Conservation (phyloP, 306 rosid genomes). For the Hippophae gyantsensis region DNA sequence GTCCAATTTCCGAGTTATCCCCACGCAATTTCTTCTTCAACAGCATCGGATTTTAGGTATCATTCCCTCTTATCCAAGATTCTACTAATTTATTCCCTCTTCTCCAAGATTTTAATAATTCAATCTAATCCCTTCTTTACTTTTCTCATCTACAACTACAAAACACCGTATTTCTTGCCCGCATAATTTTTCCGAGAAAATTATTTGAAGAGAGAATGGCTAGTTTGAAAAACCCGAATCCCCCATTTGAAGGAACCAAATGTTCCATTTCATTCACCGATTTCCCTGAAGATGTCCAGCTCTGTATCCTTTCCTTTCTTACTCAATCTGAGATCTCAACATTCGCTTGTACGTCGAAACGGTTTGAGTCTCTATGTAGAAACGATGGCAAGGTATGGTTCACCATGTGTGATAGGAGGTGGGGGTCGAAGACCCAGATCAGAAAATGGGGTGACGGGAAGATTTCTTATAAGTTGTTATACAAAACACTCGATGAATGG, state of each 20-base stretch:
- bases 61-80: slow-evolving; percentile 24
- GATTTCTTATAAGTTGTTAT: slow-evolving; percentile 45
- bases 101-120: slow-evolving; percentile 21
- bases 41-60: slow-evolving; percentile 23
- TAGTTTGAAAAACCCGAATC: slow-evolving; percentile 15
- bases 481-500: slow-evolving; percentile 53
- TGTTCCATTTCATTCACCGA: slow-evolving; percentile 42
- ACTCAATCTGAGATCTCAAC: slow-evolving; percentile 47
- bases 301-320: slow-evolving; percentile 78
- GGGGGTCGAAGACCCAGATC: slow-evolving; percentile 80
- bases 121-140: background rate
- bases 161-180: background rate
- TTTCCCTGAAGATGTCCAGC: slow-evolving; percentile 81
- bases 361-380: slow-evolving; percentile 42
- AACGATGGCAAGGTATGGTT: slow-evolving; percentile 70
- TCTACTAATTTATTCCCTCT: slow-evolving; percentile 7
- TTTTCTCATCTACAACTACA: background rate
- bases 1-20: background rate
- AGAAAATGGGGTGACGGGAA: slow-evolving; percentile 51
- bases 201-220: slow-evolving; percentile 21
- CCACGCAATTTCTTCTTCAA: background rate
- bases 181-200: slow-evolving; percentile 1
- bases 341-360: slow-evolving; percentile 76
- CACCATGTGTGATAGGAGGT: slow-evolving; percentile 63
- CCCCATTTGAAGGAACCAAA: slow-evolving; percentile 9